phyloP scores from a whole-genome alignment of 257 asterid genomes.

The Ligustrum vulgare region DNA sequence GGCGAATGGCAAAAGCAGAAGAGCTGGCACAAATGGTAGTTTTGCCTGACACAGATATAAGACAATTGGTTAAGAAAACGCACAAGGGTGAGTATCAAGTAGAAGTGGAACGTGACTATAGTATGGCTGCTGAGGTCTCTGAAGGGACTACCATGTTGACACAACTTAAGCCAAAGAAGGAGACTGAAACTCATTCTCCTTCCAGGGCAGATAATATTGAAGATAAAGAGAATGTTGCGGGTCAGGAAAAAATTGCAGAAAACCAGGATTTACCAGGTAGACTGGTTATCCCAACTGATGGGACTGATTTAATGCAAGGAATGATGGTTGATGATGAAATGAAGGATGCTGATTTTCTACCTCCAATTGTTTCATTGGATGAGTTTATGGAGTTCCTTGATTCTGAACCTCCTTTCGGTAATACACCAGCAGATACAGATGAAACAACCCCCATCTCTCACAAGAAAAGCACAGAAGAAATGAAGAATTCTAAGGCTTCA shows the following conservation, averaged over 20 bases:
- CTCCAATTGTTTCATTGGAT: slow-evolving; percentile 88
- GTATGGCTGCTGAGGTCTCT: slow-evolving; percentile 60
- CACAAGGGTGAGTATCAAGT: slow-evolving; percentile 98
- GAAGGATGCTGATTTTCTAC: slow-evolving; percentile 78
- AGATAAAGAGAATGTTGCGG: slow-evolving; percentile 41
- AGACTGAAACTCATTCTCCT: slow-evolving; percentile 33
- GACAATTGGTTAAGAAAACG: slow-evolving; percentile 89
- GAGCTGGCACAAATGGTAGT: slow-evolving; percentile 89
- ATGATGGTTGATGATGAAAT: slow-evolving; percentile 92
- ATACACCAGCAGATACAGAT: slow-evolving; percentile 51
- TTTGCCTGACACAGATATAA: slow-evolving; percentile 80
- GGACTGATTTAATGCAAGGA: slow-evolving; percentile 93
- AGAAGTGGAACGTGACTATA: slow-evolving; percentile 71
- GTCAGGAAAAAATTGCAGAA: slow-evolving; percentile 42
- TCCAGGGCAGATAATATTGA: slow-evolving; percentile 38
- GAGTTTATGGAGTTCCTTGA: slow-evolving; percentile 97
- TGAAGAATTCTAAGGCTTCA: slow-evolving; percentile 26
- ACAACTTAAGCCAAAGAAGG: slow-evolving; percentile 34
- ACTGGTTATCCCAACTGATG: slow-evolving; percentile 81
- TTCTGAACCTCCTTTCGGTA: slow-evolving; percentile 88
- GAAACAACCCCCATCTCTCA: slow-evolving; percentile 29
- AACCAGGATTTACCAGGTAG: slow-evolving; percentile 60
- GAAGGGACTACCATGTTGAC: slow-evolving; percentile 51
- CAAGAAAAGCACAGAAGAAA: slow-evolving; percentile 41
- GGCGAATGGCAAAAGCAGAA: slow-evolving; percentile 97